Base-by-base conservation (phyloP, 257 asterid species). In the Nicotiana noctiflora region DNA sequence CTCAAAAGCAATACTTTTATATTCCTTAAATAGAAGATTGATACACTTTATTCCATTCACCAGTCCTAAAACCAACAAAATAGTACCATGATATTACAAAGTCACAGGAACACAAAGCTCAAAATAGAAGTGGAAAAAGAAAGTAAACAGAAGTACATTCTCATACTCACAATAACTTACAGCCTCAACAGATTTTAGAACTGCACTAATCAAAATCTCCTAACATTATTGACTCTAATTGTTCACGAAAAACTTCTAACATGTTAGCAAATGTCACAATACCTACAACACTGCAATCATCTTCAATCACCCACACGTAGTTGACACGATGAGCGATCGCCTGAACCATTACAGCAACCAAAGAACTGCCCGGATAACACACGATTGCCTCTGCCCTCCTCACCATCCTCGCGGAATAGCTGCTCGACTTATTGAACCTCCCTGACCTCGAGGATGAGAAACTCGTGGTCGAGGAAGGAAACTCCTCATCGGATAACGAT, bases 241-340 rank as follows among this genome's bases (percentile, higher is more conserved):
- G 82, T 2, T 89, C 87, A 9, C 88, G 79, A 18, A 94, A 93
- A 76, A 90, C 93, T n/a, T 82, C 78, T 44, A 93, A 72, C 83
- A 94, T 93, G 72, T 79, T 88, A 4, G 88, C 85, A 66, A 94
- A 94, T 1, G 94, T 94, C 17, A 95, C 98, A 9, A 95, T 92
- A 57, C 99, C 99, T 5, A 83, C 89, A 34, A 95, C 86, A 5
- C 81, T 89, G 23, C 89, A 89, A 59, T 92, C 97, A 3, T 91
- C 97, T 82, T 93, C 99, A 40, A 95, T 82, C 86, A 95, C 99
- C 99, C 99, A 95, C 57, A 95, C 93, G 8, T 89, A 93, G 49
- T 84, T 91, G 81, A 93, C 94, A 0, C 99, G 94, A 77, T 89
- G 96, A 0, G 98, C 92, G 7, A 93, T 90, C 1, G 97, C 97